Conservation (phyloP, 139 green algal genomes). For the Pleodorina starrii region DNA sequence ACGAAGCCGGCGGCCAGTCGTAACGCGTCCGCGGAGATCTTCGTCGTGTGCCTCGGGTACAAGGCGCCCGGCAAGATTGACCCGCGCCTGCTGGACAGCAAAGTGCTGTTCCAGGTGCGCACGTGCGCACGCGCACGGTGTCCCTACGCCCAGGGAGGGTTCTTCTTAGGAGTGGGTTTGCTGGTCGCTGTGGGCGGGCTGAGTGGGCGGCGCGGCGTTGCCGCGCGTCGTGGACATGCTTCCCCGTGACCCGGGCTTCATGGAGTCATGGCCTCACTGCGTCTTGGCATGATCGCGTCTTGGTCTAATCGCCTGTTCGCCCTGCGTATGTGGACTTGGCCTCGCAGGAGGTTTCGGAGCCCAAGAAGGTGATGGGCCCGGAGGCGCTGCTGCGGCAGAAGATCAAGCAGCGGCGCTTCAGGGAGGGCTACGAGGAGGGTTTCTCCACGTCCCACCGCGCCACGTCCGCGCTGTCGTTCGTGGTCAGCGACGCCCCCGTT, state of each 20-base stretch:
- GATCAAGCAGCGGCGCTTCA: constrained; percentile 70
- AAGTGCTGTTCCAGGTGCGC: constrained; percentile 86
- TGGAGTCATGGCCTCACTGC: too few species aligned
- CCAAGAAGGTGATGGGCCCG: constrained; percentile 73
- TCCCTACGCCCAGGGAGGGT: too few species aligned
- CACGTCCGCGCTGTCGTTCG: constrained; percentile 79
- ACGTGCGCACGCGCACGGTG: too few species aligned
- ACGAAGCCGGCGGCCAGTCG: constrained; percentile 95
- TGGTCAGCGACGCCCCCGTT: constrained; percentile 84
- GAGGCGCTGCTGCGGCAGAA: constrained; percentile 87
- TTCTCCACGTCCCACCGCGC: constrained; percentile 74
- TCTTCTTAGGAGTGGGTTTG: too few species aligned
- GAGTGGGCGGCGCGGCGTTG: too few species aligned
- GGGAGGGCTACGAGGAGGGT: constrained; percentile 97
- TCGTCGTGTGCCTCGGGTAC: constrained; percentile 97
- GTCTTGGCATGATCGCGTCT: too few species aligned
- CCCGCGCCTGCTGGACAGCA: constrained; percentile 94
- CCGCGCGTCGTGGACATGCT: too few species aligned
- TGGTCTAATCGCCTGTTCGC: too few species aligned
- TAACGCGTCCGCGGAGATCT: constrained; percentile 96
- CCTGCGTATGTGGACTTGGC: too few species aligned
- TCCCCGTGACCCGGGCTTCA: too few species aligned
- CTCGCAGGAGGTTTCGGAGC: constrained; percentile 62
- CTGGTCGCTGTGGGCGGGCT: too few species aligned
- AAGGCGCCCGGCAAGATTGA: constrained; percentile 98